Percentiles rank a stretch among this genome's conserved stretches.
Evolutionary conservation across 129 eudicot species (phyloP).

Genomic region (Glebionis coronaria): DNA sequence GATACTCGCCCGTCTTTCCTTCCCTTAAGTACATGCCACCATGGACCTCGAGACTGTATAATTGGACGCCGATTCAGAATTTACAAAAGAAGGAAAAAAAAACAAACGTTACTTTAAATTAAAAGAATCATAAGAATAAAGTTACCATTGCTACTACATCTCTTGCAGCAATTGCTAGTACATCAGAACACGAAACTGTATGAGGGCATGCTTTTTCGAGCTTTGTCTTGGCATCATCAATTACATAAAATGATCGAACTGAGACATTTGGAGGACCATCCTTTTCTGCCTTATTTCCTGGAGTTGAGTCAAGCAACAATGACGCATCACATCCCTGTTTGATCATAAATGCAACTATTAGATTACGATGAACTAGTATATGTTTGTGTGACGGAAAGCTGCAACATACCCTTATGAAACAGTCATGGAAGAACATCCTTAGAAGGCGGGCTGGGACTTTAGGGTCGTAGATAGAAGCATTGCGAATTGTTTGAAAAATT

Average conservation of each 20-base stretch:
- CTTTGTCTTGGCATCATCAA: slow-evolving; percentile 74
- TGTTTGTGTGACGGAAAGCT: no score
- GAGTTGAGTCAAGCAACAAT: slow-evolving; percentile 63
- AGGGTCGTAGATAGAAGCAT: slow-evolving; percentile 60
- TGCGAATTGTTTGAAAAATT: slow-evolving; percentile 48
- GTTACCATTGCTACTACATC: slow-evolving; percentile 76
- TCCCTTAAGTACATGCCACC: slow-evolving; percentile 77
- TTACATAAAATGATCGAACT: slow-evolving; percentile 68
- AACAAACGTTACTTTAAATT: background rate
- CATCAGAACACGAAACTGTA: slow-evolving; percentile 84
- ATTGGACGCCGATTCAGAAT: background rate
- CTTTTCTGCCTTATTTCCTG: slow-evolving; percentile 74
- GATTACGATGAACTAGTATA: background rate
- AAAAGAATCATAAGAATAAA: background rate
- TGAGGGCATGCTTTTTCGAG: slow-evolving; percentile 73
- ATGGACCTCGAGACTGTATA: slow-evolving; percentile 72
- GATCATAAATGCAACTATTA: slow-evolving; percentile 1
- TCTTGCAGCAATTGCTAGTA: slow-evolving; percentile 74
- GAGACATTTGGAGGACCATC: slow-evolving; percentile 87
- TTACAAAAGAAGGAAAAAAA: background rate
- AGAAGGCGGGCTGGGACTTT: slow-evolving; percentile 77
- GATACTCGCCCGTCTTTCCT: slow-evolving; percentile 80
- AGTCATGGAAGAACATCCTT: slow-evolving; percentile 89
- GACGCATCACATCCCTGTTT: slow-evolving; percentile 86
- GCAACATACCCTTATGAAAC: slow-evolving; percentile 47